These are phyloP conservation scores for Trametes cubensis DNA, from an alignment of 768 basidiomycete species.

Conservation along the genomic window DNA sequence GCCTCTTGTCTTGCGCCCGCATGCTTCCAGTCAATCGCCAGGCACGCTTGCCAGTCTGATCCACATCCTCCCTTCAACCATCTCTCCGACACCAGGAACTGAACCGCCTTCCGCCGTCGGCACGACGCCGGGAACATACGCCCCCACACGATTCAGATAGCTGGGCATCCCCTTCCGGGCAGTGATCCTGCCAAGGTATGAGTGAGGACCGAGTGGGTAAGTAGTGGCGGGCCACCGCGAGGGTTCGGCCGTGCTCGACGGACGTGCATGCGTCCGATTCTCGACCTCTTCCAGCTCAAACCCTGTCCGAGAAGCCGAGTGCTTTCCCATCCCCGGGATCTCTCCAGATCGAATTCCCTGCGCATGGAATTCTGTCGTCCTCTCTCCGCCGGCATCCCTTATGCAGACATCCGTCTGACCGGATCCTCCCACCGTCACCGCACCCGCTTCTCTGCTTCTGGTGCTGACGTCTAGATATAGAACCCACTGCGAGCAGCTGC, in stretches of 20 bases:
- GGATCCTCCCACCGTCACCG: conserved; percentile 17
- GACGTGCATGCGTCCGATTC: neutral
- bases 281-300: neutral
- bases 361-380: neutral
- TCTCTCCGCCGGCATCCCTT: conserved; percentile 20
- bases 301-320: conserved; percentile 11
- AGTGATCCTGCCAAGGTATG: no score
- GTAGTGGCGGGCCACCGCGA: no score
- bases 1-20: conserved; percentile 19
- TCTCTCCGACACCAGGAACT: conserved; percentile 14
- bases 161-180: neutral
- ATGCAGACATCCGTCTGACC: conserved; percentile 4
- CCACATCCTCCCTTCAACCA: conserved; percentile 10
- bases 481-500: neutral
- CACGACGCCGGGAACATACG: conserved; percentile 1
- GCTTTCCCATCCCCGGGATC: conserved; percentile 3
- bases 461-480: conserved; percentile 8
- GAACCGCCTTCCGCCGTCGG: conserved; percentile 7
- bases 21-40: conserved; percentile 23
- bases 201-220: no score
- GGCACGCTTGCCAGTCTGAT: conserved; percentile 17
- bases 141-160: neutral
- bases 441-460: conserved; percentile 18
- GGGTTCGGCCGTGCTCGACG: neutral
- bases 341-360: neutral